These are phyloP conservation scores for Xanthoparmelia taractica DNA, from an alignment of 495 filamentous ascomycete species.

Conservation along the genomic window DNA sequence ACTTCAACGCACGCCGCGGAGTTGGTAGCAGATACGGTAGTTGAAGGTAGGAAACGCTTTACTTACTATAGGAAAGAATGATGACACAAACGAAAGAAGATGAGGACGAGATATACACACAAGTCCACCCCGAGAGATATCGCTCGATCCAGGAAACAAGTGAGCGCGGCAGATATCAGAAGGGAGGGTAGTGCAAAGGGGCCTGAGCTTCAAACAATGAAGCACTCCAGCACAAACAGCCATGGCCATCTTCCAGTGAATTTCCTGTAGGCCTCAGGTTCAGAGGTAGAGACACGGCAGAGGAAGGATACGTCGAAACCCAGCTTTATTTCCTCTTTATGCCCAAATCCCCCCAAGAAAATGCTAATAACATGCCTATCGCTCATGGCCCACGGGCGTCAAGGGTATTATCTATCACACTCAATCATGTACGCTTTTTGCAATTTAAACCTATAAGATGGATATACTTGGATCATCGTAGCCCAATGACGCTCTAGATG, in stretches of 20 bases:
- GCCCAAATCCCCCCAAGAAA: constrained; percentile 2
- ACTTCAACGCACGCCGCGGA: too few species aligned
- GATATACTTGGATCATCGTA: constrained; percentile 50
- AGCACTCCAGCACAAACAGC: background rate
- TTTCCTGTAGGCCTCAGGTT: background rate
- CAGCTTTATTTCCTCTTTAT: background rate
- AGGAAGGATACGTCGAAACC: background rate
- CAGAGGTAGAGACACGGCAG: background rate
- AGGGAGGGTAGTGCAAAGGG: background rate
- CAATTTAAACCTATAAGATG: constrained; percentile 4
- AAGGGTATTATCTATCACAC: constrained; percentile 7
- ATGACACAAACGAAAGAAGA: background rate
- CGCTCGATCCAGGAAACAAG: background rate
- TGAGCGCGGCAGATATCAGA: background rate
- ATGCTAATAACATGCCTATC: constrained; percentile 9
- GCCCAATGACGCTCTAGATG: constrained; percentile 71
- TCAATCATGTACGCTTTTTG: constrained; percentile 1
- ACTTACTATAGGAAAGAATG: background rate
- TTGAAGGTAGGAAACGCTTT: too few species aligned
- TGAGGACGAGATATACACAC: background rate
- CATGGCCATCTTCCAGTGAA: background rate
- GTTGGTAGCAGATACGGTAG: too few species aligned
- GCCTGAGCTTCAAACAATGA: background rate
- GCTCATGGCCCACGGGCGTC: constrained; percentile 1
- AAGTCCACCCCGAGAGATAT: background rate